Base-by-base conservation (phyloP, 2,329 filamentous ascomycete genomes). In the Verticillium klebahnii region DNA sequence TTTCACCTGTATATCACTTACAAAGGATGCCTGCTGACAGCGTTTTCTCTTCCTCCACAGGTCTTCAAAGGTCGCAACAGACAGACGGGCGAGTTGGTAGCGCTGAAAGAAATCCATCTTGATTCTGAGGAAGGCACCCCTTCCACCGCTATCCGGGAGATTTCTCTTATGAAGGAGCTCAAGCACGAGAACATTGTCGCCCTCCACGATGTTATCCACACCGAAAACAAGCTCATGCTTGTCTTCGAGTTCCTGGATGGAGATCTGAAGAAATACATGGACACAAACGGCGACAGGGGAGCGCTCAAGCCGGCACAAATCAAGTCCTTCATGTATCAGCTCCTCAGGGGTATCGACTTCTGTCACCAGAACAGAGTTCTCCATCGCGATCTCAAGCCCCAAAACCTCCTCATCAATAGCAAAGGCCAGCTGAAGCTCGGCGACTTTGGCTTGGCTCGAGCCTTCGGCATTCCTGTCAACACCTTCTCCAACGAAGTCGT, bases 181-280 rank as follows among this genome's bases (percentile, higher is more conserved):
- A 98, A 98, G 78, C 95, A 99, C 77, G 93, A 97, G 75, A 98
- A 97, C 74, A 98, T 99, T 68, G 93, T 99, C 70, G 92, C 90
- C 63, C 88, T 99, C 5, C 92, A 98, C 83, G 95, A 99, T 82
- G 95, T 99, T 61, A 98, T 99, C 71, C 95, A 99, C 77, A 99
- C 95, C 62, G 95, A 99, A 81, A 99, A 98, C 80, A 99, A 99
- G 77, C 87, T 99, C 62, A 99, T 99, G 95, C 88, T 99, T 50
- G 95, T 99, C 11, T 99, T 99, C 70, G 95, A 99, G 77, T 97
- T 89, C 77, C 97, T 99, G 94, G 95, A 99, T 77, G 93, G 93
- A 74, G 95, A 99, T 72, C 81, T 99, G 12, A 99, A 99, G 82
- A 92, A 96, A 73, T 98, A 97, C 78, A 99, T 99, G 95, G 95